A percentile compares a stretch with the other conserved stretches of the same genome.
phyloP scores from a whole-genome alignment of 1,284 basidiomycete species.

The Phylloporus sp. region DNA sequence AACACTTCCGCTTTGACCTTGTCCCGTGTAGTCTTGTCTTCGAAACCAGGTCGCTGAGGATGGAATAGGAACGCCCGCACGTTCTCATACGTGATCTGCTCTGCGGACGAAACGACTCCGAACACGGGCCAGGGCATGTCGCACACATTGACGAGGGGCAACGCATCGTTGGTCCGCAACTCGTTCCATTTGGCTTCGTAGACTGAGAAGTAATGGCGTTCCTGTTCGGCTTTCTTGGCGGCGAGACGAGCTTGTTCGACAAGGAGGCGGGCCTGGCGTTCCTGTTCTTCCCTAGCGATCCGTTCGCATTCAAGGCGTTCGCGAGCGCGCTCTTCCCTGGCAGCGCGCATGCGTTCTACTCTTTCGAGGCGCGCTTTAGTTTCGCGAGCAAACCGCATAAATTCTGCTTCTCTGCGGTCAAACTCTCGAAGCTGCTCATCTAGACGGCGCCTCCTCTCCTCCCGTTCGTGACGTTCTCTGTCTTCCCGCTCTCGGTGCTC shows the following conservation, averaged over 20 bases:
- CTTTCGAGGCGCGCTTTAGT: not conserved
- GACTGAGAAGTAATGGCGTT: constrained; percentile 19
- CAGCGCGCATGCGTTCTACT: not conserved
- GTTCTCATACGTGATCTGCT: constrained; percentile 39
- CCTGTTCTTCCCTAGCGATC: not conserved
- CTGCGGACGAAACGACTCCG: constrained; percentile 23
- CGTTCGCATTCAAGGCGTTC: constrained; percentile 7
- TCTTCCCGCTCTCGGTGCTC: constrained; percentile 12
- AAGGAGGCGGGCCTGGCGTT: constrained; percentile 14
- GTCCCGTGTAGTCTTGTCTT: constrained; percentile 46
- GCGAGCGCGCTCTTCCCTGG: not conserved
- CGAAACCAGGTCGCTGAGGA: constrained; percentile 37
- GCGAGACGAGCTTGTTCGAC: not conserved
- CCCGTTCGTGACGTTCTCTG: constrained; percentile 9
- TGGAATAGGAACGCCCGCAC: constrained; percentile 51
- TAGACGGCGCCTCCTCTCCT: constrained; percentile 10
- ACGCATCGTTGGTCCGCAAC: constrained; percentile 34
- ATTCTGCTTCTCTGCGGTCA: not conserved
- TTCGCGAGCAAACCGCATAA: not conserved
- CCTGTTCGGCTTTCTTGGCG: constrained; percentile 12
- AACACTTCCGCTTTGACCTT: constrained; percentile 54
- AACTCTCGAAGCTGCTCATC: not conserved
- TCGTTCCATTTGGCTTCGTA: constrained; percentile 53
- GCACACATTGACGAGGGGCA: constrained; percentile 33
- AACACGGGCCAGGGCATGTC: constrained; percentile 60